Evolutionary conservation across 345 rosid species (phyloP).

Genomic region (Sisymbrium irio): DNA sequence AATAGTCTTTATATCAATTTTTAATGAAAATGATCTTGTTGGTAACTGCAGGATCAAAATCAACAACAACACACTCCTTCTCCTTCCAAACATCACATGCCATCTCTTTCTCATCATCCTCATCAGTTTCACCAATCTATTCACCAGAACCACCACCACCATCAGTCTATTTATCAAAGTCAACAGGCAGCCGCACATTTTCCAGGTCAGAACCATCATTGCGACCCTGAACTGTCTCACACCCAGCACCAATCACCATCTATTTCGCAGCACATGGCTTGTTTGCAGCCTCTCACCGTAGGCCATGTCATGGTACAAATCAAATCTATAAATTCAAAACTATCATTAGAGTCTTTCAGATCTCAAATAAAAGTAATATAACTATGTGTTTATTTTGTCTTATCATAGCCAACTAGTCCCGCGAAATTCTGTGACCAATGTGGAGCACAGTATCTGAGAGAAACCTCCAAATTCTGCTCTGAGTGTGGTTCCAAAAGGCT

Average conservation of each 20-base stretch:
- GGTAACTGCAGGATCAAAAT: constrained; percentile 48
- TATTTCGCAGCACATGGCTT: constrained; percentile 78
- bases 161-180: constrained; percentile 58
- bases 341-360: neutral
- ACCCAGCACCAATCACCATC: constrained; percentile 57
- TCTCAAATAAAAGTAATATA: neutral
- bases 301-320: constrained; percentile 45
- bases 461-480: constrained; percentile 90
- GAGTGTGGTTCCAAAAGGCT: constrained; percentile 88
- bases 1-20: neutral
- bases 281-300: constrained; percentile 72
- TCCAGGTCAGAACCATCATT: constrained; percentile 57
- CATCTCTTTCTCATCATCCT: constrained; percentile 56
- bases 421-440: constrained; percentile 91
- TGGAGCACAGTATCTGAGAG: constrained; percentile 77
- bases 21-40: constrained; percentile 2
- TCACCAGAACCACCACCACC: constrained; percentile 53
- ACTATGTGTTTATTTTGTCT: constrained; percentile 15
- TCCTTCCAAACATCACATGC: constrained; percentile 68
- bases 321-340: neutral
- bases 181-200: constrained; percentile 60
- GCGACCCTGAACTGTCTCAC: constrained; percentile 67
- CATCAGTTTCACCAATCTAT: constrained; percentile 77
- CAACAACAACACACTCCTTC: constrained; percentile 49
- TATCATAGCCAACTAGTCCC: constrained; percentile 55